Evolutionary conservation across 352 stramenopile species (phyloP).

Genomic region (Phytophthora agathidicida): DNA sequence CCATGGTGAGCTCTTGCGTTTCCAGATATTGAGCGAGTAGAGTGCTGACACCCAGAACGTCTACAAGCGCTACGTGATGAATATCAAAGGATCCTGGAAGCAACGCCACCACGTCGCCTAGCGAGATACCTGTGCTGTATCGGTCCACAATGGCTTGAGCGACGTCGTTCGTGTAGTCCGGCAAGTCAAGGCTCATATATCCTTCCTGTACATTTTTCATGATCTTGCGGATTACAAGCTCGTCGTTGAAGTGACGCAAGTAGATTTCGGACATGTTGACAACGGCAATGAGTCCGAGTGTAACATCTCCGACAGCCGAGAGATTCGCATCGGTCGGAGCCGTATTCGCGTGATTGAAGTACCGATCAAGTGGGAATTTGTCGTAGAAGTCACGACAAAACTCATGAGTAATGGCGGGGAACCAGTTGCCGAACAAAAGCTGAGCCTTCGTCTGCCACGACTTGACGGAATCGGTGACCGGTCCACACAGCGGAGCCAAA

Average conservation of each 20-base stretch:
- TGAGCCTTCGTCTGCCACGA: constrained; percentile 33
- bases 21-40: constrained; percentile 32
- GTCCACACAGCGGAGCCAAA: constrained; percentile 41
- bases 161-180: constrained; percentile 30
- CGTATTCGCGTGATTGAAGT: constrained; percentile 30
- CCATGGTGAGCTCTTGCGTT: constrained; percentile 42
- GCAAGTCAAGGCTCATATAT: constrained; percentile 23
- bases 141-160: constrained; percentile 29
- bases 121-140: constrained; percentile 36
- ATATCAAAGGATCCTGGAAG: constrained; percentile 29
- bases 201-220: constrained; percentile 47
- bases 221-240: constrained; percentile 38
- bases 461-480: not conserved
- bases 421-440: constrained; percentile 47
- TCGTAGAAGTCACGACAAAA: constrained; percentile 48
- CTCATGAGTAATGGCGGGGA: constrained; percentile 41
- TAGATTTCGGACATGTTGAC: constrained; percentile 39
- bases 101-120: constrained; percentile 24
- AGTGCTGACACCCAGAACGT: constrained; percentile 30
- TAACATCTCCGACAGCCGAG: constrained; percentile 27
- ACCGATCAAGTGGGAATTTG: constrained; percentile 38
- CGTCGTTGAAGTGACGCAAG: constrained; percentile 44
- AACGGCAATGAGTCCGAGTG: constrained; percentile 26
- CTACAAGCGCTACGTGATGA: constrained; percentile 35
- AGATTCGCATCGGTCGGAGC: constrained; percentile 29